Base-by-base conservation (phyloP, 2,329 filamentous ascomycete species). In the Xylariales sp. region DNA sequence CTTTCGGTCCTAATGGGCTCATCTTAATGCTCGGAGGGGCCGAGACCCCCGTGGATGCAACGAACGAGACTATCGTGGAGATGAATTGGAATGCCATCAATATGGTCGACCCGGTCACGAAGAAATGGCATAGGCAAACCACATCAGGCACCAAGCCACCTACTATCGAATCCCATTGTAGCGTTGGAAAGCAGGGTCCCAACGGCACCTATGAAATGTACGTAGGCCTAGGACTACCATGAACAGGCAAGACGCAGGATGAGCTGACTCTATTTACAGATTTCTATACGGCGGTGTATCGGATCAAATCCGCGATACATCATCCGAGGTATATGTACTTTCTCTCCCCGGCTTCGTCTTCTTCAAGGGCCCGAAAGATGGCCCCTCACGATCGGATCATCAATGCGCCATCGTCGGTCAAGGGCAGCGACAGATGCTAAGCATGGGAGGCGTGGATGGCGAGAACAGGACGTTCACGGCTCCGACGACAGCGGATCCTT, bases 361-460 rank as follows among this genome's bases (percentile, higher is more conserved):
- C 70, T 78, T 79, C 66, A 72, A 78, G 67, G 75, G 75, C 46
- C 62, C 73, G 3, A 64, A 66, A 36, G 41, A 70, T 5, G 72
- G 73, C 0, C 74, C 73, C 2, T 70, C 70, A 9, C 76, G 77
- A 4, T 72, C 74, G 10, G 75, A 78, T 41, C 79, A 80, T 34
- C 71, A 73, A 3, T 83, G 81, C 66, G 75, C 75, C 4, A 70
- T 80, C 3, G 75, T 81, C 23, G 80, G 79, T 7, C 72, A 73
- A 8, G 80, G 79, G 2, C 72, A 73, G 39, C 71, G 81, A 28
- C 81, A 83, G 67, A 79, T 83, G 80, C 62, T 83, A 1, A 77
- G 77, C 18, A 69, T 80, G 9, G 81, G 81, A 23, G 82, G 82
- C 5, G 70, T 73, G 7, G 75, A 79, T 48, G 73, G 72, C 28